A percentile compares a stretch with the other conserved stretches of the same genome.
Conservation (phyloP, 1,139 yeast genomes). For the Suhomyces taliae region DNA sequence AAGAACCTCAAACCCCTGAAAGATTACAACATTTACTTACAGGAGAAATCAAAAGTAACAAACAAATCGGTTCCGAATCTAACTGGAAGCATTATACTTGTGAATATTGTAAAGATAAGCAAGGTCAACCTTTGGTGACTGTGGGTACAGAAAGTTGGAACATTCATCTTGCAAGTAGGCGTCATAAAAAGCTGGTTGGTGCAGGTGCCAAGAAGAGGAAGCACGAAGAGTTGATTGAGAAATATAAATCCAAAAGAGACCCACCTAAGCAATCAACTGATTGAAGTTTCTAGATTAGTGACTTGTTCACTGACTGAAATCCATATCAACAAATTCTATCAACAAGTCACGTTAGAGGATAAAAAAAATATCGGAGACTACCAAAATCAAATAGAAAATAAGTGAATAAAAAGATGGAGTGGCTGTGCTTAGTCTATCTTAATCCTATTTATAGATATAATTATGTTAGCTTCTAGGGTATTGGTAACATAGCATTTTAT, state of each 20-base stretch:
- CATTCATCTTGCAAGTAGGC: slow-evolving; percentile 63
- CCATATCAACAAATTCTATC: no score
- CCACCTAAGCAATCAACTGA: no score
- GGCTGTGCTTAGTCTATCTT: no score
- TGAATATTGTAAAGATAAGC: slow-evolving; percentile 58
- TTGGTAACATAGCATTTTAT: no score
- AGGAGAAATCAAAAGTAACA: slow-evolving; percentile 33
- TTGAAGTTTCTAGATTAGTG: no score
- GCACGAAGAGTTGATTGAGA: slow-evolving; percentile 19
- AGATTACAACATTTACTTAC: slow-evolving; percentile 38
- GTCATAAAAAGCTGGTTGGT: slow-evolving; percentile 46
- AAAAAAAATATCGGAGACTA: background rate
- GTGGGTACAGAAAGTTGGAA: slow-evolving; percentile 76
- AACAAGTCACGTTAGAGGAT: background rate
- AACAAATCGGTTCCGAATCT: slow-evolving; percentile 35
- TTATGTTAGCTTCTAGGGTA: no score
- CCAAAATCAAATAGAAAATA: no score
- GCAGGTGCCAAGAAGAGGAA: slow-evolving; percentile 18
- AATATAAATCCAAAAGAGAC: slow-evolving; percentile 1
- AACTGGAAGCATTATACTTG: slow-evolving; percentile 76
- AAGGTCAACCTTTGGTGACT: slow-evolving; percentile 57
- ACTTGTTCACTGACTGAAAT: no score
- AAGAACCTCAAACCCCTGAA: slow-evolving; percentile 42
- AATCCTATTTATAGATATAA: no score
- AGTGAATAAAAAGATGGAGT: no score